Evolutionary conservation across 495 filamentous ascomycete genomes (phyloP).

Genomic region (Aspergillus wentii): DNA sequence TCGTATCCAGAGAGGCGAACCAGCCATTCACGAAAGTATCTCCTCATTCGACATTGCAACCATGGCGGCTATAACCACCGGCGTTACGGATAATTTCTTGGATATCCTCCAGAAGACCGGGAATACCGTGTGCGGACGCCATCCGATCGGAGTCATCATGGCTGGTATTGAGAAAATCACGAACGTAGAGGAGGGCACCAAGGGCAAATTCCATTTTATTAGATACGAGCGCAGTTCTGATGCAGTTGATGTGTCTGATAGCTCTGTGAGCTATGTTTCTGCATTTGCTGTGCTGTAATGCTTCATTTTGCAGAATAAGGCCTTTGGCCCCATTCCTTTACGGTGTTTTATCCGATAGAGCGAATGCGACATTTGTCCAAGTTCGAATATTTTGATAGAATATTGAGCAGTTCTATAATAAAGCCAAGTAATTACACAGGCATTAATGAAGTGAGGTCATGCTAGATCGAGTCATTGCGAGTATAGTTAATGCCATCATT

Average conservation of each 20-base stretch:
- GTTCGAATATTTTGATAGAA: too few relatives aligned
- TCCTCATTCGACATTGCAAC: constrained; percentile 70
- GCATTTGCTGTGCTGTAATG: constrained; percentile 37
- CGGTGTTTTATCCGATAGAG: too few relatives aligned
- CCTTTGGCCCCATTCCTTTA: too few relatives aligned
- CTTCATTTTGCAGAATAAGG: too few relatives aligned
- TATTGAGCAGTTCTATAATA: too few relatives aligned
- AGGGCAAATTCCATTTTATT: constrained; percentile 74
- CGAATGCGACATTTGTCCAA: too few relatives aligned
- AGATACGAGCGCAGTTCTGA: constrained; percentile 88
- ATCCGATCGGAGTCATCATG: constrained; percentile 95
- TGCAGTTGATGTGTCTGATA: constrained; percentile 64
- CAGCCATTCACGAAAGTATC: constrained; percentile 82
- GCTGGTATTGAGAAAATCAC: constrained; percentile 67
- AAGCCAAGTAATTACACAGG: too few relatives aligned
- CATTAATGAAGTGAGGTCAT: too few relatives aligned
- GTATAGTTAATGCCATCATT: too few relatives aligned
- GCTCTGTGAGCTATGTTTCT: constrained; percentile 87
- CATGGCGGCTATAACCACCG: constrained; percentile 77
- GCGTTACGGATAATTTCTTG: constrained; percentile 63
- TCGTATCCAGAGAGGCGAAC: constrained; percentile 31
- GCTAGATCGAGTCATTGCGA: too few relatives aligned
- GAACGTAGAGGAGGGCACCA: constrained; percentile 25
- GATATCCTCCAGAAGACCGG: constrained; percentile 63
- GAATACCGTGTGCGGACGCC: constrained; percentile 93